These are phyloP conservation scores for Chenopodium album DNA, from an alignment of 148 eudicot genomes.

Conservation along the genomic window DNA sequence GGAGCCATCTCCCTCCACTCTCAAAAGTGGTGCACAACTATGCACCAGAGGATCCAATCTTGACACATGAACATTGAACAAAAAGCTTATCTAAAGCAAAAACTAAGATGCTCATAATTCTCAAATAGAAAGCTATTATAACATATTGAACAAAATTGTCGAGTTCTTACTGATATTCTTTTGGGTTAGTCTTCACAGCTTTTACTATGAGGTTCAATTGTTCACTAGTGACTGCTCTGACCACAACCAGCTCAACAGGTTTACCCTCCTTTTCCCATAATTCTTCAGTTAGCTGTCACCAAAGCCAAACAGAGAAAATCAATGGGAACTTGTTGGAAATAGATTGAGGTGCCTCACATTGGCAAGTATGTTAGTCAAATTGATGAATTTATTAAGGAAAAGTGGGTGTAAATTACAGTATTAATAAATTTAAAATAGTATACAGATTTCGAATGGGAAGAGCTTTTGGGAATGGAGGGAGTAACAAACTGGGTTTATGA, in stretches of 20 bases:
- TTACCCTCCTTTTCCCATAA: constrained; percentile 16
- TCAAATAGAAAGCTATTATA: background rate
- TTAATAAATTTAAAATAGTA: no score
- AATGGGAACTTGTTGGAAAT: background rate
- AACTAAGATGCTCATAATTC: background rate
- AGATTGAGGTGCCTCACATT: no score
- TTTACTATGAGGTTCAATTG: background rate
- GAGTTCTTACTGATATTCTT: constrained; percentile 6
- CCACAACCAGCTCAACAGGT: background rate
- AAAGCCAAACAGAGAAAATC: background rate
- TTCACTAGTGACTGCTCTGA: background rate
- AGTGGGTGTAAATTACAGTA: no score
- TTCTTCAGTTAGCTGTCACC: constrained; percentile 8
- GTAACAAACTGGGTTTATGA: no score
- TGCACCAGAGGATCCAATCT: no score
- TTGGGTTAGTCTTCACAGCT: constrained; percentile 7
- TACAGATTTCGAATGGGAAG: no score
- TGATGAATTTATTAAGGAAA: no score
- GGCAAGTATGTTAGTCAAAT: no score
- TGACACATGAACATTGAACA: background rate
- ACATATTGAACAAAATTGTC: background rate
- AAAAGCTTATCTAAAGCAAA: background rate
- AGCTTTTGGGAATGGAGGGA: no score
- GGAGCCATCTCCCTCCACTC: background rate
- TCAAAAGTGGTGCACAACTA: background rate